A percentile compares a stretch with the other conserved stretches of the same genome.
phyloP scores from a whole-genome alignment of 2,329 filamentous ascomycete genomes.

The Alternaria sp. region DNA sequence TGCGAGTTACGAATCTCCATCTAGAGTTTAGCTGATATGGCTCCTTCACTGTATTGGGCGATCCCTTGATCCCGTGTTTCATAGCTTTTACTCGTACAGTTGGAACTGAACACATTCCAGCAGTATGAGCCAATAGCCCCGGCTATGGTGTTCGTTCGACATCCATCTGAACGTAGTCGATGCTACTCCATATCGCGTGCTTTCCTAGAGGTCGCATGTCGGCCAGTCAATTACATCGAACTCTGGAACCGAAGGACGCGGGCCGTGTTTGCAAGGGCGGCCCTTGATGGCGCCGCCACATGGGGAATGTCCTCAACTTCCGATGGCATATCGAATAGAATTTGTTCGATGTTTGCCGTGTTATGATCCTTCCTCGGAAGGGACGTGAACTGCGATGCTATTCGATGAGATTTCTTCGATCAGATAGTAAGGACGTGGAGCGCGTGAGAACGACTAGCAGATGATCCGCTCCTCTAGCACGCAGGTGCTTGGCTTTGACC shows the following conservation, averaged over 20 bases:
- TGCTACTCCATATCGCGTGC: neutral
- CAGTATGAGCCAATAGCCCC: neutral
- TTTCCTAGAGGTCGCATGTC: neutral
- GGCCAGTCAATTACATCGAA: neutral
- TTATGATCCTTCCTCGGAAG: neutral
- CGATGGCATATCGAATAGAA: neutral
- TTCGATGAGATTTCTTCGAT: neutral
- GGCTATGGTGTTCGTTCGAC: neutral
- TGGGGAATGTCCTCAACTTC: neutral
- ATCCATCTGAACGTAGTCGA: neutral
- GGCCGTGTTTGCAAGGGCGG: neutral
- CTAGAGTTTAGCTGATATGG: neutral
- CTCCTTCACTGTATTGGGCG: neutral
- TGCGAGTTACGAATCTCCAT: neutral
- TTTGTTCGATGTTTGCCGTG: neutral
- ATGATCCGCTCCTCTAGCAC: neutral
- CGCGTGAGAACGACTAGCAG: neutral
- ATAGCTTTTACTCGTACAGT: neutral
- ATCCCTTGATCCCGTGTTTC: neutral
- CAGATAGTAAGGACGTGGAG: neutral
- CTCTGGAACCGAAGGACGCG: neutral
- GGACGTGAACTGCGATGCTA: neutral
- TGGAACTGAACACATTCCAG: neutral
- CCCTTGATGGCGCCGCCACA: neutral
- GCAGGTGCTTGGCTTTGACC: too few relatives aligned